phyloP scores from a whole-genome alignment of 768 basidiomycete genomes.

The Candolleomyces aberdarensis region DNA sequence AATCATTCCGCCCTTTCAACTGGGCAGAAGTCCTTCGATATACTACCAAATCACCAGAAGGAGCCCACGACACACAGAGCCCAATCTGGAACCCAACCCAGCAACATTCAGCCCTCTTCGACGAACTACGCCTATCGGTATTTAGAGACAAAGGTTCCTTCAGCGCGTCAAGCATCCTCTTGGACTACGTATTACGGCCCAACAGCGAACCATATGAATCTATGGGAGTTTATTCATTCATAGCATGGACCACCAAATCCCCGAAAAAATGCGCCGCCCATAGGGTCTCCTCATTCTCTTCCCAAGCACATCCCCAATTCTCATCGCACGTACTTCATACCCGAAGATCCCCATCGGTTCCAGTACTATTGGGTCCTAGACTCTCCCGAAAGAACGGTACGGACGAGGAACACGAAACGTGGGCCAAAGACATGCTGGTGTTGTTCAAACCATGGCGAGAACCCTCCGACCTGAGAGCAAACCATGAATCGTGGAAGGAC shows the following conservation, averaged over 20 bases:
- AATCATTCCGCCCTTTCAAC: background rate
- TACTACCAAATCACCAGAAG: too few relatives aligned
- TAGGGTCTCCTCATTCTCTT: background rate
- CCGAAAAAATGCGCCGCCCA: background rate
- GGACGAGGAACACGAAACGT: background rate
- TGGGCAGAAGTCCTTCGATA: background rate
- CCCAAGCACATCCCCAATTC: background rate
- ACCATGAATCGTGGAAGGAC: background rate
- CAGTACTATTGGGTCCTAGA: background rate
- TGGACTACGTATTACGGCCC: background rate
- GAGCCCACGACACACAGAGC: too few relatives aligned
- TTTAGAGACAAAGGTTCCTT: background rate
- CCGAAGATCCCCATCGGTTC: background rate
- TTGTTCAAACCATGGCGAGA: background rate
- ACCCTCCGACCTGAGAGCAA: background rate
- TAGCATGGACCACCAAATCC: background rate
- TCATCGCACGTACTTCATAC: background rate
- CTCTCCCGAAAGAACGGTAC: background rate
- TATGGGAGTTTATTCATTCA: background rate
- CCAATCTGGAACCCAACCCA: conserved; percentile 12
- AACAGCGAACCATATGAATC: background rate
- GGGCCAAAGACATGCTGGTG: conserved; percentile 9
- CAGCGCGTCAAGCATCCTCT: background rate
- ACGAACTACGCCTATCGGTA: background rate
- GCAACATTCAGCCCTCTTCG: background rate